Evolutionary conservation across 768 basidiomycete species (phyloP).

Genomic region (Pleurotus ostreatus): DNA sequence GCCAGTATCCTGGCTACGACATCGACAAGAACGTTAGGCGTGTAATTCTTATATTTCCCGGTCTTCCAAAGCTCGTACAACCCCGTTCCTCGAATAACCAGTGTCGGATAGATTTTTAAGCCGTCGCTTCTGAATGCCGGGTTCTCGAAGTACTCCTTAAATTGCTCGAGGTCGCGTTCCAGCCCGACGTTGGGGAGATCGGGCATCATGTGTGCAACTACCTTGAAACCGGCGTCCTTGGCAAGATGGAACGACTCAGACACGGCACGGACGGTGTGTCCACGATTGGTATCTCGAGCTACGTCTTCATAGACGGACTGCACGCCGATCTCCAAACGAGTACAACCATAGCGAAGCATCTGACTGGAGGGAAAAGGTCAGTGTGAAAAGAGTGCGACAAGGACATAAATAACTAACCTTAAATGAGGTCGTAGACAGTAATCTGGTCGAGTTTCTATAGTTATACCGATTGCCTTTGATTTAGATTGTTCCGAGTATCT

Average conservation of each 20-base stretch:
- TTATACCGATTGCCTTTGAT: conserved; percentile 98
- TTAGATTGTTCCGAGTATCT: conserved; percentile 96
- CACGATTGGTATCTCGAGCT: conserved; percentile 96
- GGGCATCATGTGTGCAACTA: conserved; percentile 99
- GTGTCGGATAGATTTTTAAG: conserved; percentile 95
- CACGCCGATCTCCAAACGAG: conserved; percentile 96
- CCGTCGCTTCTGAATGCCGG: conserved; percentile 97
- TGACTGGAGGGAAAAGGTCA: conserved; percentile 49
- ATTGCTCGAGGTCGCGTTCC: conserved; percentile 96
- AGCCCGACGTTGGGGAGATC: conserved; percentile 97
- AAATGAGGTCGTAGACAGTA: conserved; percentile 97
- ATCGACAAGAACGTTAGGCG: conserved; percentile 97
- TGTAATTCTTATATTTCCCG: conserved; percentile 98
- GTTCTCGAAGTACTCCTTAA: conserved; percentile 99
- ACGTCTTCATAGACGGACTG: conserved; percentile 99
- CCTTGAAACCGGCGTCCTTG: conserved; percentile 99
- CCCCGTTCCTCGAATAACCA: conserved; percentile 96
- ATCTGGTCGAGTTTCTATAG: conserved; percentile 97
- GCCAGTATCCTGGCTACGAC: conserved; percentile 95
- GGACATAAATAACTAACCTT: conserved; percentile 41
- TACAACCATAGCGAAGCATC: conserved; percentile 99
- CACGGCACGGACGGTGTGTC: conserved; percentile 96
- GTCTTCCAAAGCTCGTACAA: conserved; percentile 95
- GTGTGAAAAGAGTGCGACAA: not conserved
- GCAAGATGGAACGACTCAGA: conserved; percentile 96